Percentiles rank a stretch among this genome's conserved stretches.
Conservation (phyloP, 441 rosid species). For the Theobroma grandiflorum region DNA sequence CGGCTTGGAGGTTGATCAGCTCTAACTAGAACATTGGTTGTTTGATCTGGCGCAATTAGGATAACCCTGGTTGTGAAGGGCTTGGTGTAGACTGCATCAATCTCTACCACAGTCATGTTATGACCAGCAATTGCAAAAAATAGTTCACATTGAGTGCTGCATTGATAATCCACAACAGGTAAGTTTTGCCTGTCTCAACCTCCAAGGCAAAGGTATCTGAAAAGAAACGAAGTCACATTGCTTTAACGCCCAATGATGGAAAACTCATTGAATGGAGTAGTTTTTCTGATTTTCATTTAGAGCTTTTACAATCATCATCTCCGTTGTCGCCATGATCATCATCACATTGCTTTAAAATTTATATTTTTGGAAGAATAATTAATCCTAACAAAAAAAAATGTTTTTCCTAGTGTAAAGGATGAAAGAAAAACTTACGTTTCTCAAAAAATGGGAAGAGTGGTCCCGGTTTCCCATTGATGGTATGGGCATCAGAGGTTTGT, state of each 20-base stretch:
- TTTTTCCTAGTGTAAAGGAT: neutral
- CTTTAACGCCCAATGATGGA: too few relatives aligned
- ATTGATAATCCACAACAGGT: conserved; percentile 46
- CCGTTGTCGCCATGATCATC: too few relatives aligned
- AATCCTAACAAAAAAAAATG: neutral
- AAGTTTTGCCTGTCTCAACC: conserved; percentile 42
- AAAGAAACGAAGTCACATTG: neutral
- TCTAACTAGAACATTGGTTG: conserved; percentile 50
- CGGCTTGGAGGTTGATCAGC: conserved; percentile 51
- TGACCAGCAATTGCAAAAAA: conserved; percentile 63
- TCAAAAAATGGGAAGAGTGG: conserved; percentile 56
- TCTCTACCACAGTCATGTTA: conserved; percentile 54
- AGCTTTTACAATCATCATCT: too few relatives aligned
- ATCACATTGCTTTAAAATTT: neutral
- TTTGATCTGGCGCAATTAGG: conserved; percentile 48
- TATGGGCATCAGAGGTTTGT: conserved; percentile 60
- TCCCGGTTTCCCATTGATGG: conserved; percentile 62
- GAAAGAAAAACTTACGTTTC: conserved; percentile 40
- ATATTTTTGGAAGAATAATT: neutral
- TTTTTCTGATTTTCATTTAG: too few relatives aligned
- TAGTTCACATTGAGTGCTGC: conserved; percentile 65
- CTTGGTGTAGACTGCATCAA: conserved; percentile 47
- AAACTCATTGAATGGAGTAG: too few relatives aligned
- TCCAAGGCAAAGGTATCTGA: conserved; percentile 47
- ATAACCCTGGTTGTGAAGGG: conserved; percentile 40